Base-by-base conservation (phyloP, 1,284 basidiomycete species). In the Puccinia polysora region DNA sequence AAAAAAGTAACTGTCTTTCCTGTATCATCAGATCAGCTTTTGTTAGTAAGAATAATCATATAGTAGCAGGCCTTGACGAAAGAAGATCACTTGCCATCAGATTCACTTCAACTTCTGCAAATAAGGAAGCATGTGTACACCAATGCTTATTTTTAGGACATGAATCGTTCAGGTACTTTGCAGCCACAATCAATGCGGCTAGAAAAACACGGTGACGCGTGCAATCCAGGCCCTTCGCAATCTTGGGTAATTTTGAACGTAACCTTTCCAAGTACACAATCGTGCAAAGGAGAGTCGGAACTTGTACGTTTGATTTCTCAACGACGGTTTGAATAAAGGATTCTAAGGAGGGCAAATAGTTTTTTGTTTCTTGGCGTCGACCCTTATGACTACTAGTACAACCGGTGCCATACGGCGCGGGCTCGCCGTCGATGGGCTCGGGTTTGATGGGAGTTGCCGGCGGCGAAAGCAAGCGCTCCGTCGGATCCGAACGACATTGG, bases 151-250 rank as follows among this genome's bases (percentile, higher is more conserved):
- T 97, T 84, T 95, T 97, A 5, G 68, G 90, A 50, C 88, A 88
- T 34, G 90, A 91, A 82, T 97, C 94, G 82, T 98, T 97, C 78
- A 97, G 86, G 81, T 97, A 97, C 82, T 98, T 98, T 76, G 93
- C 89, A 34, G 95, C 89, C 60, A 94, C 90, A 81, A 98, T 97
- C 78, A 97, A 87, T 0, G 90, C 88, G 45, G 95, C 94, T 76
- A 98, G 85, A 82, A 98, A 97, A 75, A 97, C 89, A 60, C 95
- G 89, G 80, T 97, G 94, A 64, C 91, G 86, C 4, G 94, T 94
- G 81, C 90, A 95, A 28, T 89, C 86, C 84, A 94, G 88, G 49
- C 94, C 94, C 84, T 90, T 92, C 58, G 91, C 81, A 81, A 91
- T 85, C 70, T 86, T 84, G 10, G 93, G 91, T 56, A 97, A 83